phyloP scores from a whole-genome alignment of 306 rosid species.

The Quercus suber region DNA sequence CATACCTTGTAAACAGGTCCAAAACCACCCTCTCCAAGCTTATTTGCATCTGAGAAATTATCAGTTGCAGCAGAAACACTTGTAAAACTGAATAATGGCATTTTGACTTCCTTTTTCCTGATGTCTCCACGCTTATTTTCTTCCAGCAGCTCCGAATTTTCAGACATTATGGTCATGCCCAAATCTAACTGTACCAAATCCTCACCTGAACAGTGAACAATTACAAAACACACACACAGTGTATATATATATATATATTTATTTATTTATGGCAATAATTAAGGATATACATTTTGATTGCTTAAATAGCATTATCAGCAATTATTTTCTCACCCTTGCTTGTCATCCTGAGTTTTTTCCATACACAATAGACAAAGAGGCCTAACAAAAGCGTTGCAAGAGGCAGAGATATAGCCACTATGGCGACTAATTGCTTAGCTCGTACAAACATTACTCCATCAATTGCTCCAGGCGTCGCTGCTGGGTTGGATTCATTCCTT shows the following conservation, averaged over 20 bases:
- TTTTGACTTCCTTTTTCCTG: constrained; percentile 20
- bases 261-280: neutral
- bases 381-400: neutral
- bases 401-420: neutral
- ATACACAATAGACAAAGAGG: neutral
- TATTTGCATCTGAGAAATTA: constrained; percentile 24
- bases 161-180: constrained; percentile 21
- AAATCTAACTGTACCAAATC: constrained; percentile 29
- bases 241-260: no score
- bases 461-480: no score
- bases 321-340: constrained; percentile 14
- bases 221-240: neutral
- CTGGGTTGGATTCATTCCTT: neutral
- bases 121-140: neutral
- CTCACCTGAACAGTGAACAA: constrained; percentile 19
- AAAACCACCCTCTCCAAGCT: constrained; percentile 44
- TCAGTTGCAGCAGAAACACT: constrained; percentile 35
- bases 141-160: neutral
- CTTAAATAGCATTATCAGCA: neutral
- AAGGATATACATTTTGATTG: neutral
- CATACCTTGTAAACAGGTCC: constrained; percentile 46
- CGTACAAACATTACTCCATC: no score
- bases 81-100: constrained; percentile 36
- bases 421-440: neutral
- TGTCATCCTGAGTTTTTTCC: neutral